Conservation (phyloP, 805 yeast genomes). For the Yarrowia sp. region DNA sequence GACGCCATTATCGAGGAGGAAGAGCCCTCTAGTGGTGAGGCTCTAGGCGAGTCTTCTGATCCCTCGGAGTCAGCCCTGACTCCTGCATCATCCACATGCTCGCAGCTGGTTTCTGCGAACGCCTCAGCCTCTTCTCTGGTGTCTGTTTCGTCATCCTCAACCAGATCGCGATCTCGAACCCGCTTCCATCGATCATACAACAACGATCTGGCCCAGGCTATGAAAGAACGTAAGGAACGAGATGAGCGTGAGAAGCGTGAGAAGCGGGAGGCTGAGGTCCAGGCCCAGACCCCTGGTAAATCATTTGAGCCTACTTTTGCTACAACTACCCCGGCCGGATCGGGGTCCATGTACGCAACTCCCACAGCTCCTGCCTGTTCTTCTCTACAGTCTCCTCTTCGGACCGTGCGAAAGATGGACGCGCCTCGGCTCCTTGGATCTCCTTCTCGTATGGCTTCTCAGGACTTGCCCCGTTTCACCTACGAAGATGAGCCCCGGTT, state of each 20-base stretch:
- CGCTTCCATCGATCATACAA: conserved; percentile 29
- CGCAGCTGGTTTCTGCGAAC: conserved; percentile 27
- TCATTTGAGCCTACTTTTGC: background rate
- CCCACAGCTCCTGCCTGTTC: background rate
- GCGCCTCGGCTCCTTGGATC: conserved; percentile 16
- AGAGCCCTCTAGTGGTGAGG: conserved; percentile 18
- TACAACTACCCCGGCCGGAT: conserved; percentile 3
- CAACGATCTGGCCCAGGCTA: conserved; percentile 23
- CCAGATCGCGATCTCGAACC: conserved; percentile 22
- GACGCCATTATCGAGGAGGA: conserved; percentile 35
- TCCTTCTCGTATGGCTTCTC: conserved; percentile 7
- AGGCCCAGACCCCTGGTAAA: conserved; percentile 4
- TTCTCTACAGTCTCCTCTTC: conserved; percentile 18
- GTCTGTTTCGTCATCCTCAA: conserved; percentile 25
- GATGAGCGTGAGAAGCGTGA: conserved; percentile 17
- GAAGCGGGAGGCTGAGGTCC: background rate
- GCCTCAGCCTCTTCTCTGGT: conserved; percentile 27
- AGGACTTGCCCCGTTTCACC: conserved; percentile 7
- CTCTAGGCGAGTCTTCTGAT: background rate
- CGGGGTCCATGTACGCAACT: conserved; percentile 16
- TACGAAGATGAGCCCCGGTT: conserved; percentile 15
- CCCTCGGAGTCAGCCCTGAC: conserved; percentile 10
- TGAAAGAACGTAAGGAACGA: conserved; percentile 22
- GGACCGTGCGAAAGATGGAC: conserved; percentile 17
- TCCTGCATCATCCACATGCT: conserved; percentile 8